Evolutionary conservation across 2,329 filamentous ascomycete genomes (phyloP), one percentile per base, ranked within the genome.

Genomic region (Epichloe brachyelytri): DNA sequence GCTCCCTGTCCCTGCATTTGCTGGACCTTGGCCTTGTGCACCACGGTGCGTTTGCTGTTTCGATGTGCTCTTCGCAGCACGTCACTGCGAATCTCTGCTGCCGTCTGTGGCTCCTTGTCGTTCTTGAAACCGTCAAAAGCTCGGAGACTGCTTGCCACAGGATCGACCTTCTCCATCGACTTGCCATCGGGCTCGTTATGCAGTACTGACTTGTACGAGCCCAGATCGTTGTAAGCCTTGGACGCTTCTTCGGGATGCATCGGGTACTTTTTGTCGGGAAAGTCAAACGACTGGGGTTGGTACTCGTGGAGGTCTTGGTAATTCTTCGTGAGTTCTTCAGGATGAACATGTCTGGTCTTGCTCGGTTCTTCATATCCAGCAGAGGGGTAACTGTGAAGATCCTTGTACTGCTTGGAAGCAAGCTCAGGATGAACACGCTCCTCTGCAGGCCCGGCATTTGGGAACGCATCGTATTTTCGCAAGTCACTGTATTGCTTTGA

Each of bases 261-360:
- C 2, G 62, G 63, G 33, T 63, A 60, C 7, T 58, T 53, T 44
- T 52, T 58, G 34, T 59, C 55, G 7, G 55, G 48, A 2, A 60
- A 59, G 38, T 63, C 63, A 48, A 68, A 65, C 4, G 54, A 53
- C 19, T 56, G 55, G 2, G 60, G 58, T n/a, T 58, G 57, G 54
- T 76, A 75, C 51, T 67, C 62, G 49, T 63, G 61, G 47, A 75
- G 62, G 50, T 76, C 72, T 8, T 63, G 59, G 43, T 73, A 70
- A 5, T 61, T 55, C 51, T 70, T 71, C 26, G 64, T 64, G 43
- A 62, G 54, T 53, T 69, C 66, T 53, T 70, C 68, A 10, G 68
- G 62, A n/a, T 67, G 65, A n/a, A 63, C 51, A 19, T 65, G 61
- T 19, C 58, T 53, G 2, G 54, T 58, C 43, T 56, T 52, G 3